These are phyloP conservation scores for Podospora anserina DNA, from an alignment of 495 filamentous ascomycete species.

Conservation along the genomic window DNA sequence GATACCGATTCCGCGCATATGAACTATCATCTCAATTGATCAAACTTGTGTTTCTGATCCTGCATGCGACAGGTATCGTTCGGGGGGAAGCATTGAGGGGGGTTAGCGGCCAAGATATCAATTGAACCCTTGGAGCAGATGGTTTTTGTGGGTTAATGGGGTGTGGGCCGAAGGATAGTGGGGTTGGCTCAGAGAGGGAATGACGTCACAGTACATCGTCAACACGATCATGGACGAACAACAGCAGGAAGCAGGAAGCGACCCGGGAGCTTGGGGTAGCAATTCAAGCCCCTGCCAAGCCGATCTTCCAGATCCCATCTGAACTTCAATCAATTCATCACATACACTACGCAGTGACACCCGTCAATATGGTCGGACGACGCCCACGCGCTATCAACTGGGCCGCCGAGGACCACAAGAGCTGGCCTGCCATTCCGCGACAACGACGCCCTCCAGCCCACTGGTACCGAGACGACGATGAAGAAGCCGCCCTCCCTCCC, in stretches of 20 bases:
- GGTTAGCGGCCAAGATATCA: background rate
- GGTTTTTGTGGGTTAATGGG: background rate
- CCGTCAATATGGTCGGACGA: slow-evolving; percentile 8
- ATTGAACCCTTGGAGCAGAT: background rate
- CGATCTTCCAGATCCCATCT: background rate
- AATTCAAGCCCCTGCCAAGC: background rate
- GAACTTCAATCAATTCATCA: no score
- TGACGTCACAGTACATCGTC: background rate
- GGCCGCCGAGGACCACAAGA: background rate
- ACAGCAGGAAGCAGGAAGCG: background rate
- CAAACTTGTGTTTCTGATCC: background rate
- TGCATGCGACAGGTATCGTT: background rate
- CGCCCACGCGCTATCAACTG: slow-evolving; percentile 7
- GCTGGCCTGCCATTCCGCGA: background rate
- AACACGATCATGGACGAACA: background rate
- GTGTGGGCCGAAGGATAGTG: background rate
- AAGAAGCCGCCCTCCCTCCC: slow-evolving; percentile 7
- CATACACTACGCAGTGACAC: background rate
- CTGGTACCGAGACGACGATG: slow-evolving; percentile 3
- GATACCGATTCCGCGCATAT: no score
- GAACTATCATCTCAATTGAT: background rate
- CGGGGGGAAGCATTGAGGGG: no score
- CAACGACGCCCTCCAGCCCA: background rate
- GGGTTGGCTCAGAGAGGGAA: background rate
- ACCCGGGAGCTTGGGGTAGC: background rate